Conservation (phyloP, 2,329 filamentous ascomycete species). For the Ophiocordyceps robertsii region DNA sequence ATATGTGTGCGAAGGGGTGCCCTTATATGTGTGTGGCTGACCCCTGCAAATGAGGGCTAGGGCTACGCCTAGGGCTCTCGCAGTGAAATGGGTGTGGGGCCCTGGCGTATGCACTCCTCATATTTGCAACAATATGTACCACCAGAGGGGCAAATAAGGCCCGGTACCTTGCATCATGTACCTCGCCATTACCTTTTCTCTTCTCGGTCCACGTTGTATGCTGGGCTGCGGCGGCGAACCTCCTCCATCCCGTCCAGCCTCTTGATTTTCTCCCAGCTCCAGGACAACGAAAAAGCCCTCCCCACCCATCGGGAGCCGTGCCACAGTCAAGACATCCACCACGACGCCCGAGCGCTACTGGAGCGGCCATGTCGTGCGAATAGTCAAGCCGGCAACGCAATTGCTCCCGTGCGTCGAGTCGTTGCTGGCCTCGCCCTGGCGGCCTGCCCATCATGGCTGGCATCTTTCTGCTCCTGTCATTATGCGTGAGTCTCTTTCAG, state of each 20-base stretch:
- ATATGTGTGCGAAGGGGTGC: no score
- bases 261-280: not conserved
- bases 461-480: constrained; percentile 23
- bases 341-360: not conserved
- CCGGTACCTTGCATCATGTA: not conserved
- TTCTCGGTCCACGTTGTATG: not conserved
- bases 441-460: constrained; percentile 21
- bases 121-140: no score
- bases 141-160: no score
- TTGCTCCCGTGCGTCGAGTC: not conserved
- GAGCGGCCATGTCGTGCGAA: not conserved
- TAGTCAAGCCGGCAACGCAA: not conserved
- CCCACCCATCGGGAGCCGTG: not conserved
- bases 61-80: no score
- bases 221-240: no score
- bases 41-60: no score
- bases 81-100: no score
- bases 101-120: no score
- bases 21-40: no score
- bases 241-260: not conserved
- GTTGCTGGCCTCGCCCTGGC: not conserved
- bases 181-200: not conserved
- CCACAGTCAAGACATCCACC: not conserved
- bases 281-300: not conserved
- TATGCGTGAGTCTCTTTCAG: constrained; percentile 21